Conservation (phyloP, 257 asterid species). For the Fraxinus cuspidata region DNA sequence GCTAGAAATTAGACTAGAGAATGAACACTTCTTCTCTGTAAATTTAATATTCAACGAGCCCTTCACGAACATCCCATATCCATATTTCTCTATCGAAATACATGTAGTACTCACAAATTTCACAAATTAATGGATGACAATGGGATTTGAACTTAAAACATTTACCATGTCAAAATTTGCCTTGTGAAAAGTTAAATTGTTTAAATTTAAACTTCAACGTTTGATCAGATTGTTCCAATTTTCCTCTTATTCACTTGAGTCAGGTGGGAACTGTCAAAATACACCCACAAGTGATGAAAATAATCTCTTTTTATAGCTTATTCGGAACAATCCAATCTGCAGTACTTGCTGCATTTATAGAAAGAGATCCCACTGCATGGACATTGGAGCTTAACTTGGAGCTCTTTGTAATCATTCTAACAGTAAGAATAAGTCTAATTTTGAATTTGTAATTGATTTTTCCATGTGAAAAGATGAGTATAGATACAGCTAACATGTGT, state of each 20-base stretch:
- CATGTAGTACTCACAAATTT: no score
- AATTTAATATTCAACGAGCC: no score
- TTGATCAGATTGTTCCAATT: not conserved
- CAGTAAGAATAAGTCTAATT: conserved; percentile 39
- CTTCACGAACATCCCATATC: no score
- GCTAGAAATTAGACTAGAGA: no score
- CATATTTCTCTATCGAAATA: no score
- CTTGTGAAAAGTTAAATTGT: no score
- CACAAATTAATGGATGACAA: no score
- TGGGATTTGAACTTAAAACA: no score
- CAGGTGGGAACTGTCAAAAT: conserved; percentile 70
- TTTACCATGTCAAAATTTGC: no score
- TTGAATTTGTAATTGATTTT: not conserved
- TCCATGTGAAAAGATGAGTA: not conserved
- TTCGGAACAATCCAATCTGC: conserved; percentile 68
- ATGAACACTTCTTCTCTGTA: no score
- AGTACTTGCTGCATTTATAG: conserved; percentile 43
- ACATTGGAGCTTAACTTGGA: conserved; percentile 49
- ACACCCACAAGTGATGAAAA: conserved; percentile 71
- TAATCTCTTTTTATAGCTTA: conserved; percentile 61
- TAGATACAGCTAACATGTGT: not conserved
- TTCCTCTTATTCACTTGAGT: not conserved
- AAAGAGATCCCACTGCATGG: conserved; percentile 62
- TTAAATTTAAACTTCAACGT: not conserved
- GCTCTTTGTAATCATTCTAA: conserved; percentile 56